Evolutionary conservation across 2,329 filamentous ascomycete species (phyloP), one percentile per base, ranked within the genome.

Genomic region (Sarocladium strictum): DNA sequence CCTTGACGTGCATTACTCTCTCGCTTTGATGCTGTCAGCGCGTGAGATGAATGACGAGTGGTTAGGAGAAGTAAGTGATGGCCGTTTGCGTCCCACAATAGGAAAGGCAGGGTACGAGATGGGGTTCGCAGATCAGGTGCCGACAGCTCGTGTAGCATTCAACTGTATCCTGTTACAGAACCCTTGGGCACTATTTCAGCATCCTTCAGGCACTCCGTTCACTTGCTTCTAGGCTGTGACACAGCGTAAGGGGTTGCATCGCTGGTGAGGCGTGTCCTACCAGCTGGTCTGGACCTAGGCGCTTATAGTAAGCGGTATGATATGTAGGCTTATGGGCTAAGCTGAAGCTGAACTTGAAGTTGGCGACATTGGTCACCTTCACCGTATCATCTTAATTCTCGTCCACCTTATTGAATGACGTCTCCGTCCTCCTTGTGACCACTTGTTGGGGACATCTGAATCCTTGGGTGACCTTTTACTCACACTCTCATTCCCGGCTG

Each of bases 31-130:
- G 14, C 24, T 47, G 3, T 47, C 43, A 29, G 43, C 14, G 3
- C 17, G 21, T 29, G 23, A 27, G 12, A 27, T 29, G 43, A n/a
- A 47, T 47, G 43, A 47, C 43, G 43, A 27, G 4, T 7, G 3
- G 29, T 29, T 14, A 21, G 9, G 21, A 9, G n/a, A 6, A 43
- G 40, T 23, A 21, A n/a, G 35, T 38, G 17, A 43, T 17, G 24
- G 10, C 43, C n/a, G 43, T 47, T 47, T 47, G 43, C 43, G 24
- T 47, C 43, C n/a, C 43, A 47, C 43, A 47, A 26, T 47, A 29
- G n/a, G n/a, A n/a, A n/a, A n/a, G n/a, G n/a, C n/a, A n/a, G 43
- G 3, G 15, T 27, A 32, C 29, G 23, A 29, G n/a, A 29, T 29
- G 17, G 35, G n/a, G 7, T n/a, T n/a, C 15, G 35, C 12, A 38